Base-by-base conservation (phyloP, 352 stramenopile genomes). In the Pythium monospermum region DNA sequence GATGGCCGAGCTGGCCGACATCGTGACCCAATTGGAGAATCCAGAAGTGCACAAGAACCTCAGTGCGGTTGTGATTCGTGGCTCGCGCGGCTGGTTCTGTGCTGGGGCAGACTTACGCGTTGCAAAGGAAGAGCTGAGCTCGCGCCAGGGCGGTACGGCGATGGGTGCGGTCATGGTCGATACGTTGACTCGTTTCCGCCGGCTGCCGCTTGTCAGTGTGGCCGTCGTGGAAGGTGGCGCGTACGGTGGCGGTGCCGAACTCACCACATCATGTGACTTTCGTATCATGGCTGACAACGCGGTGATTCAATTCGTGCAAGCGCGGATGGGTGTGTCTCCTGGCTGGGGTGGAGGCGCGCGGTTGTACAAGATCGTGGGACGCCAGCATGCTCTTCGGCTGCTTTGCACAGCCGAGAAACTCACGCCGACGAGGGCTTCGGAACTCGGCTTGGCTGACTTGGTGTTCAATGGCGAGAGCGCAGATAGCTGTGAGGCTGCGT, bases 301-400 rank as follows among this genome's bases (percentile, higher is more conserved):
- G 0, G 68, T 84, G 0, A 85, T 96, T 40, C 83, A 89, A 51
- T 96, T 96, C 47, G 79, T 96, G 8, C 85, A 94, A 57, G 62
- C 69, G 1, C 61, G 69, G 26, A 94, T 96, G 78, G 87, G 85
- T 1, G 76, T 95, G 1, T 91, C 75, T 4, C 78, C 85, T 7
- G 81, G 74, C 13, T 96, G 87, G 87, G 87, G 87, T 23, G 87
- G 87, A 31, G 84, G 74, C 1, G 72, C 73, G 30, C 68, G 83
- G 1, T 59, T 96, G 22, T 79, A 82, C 50, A 83, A 89, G 52
- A 73, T 95, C 28, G 66, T 96, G 16, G 83, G 83, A 0, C 48
- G 80, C 0, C 78, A 92, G 50, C 58, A 80, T 15, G 83, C 85
- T 3, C 59, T 95, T 8, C 64, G 75, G 7, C 35, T 96, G 41